Evolutionary conservation across 2,329 filamentous ascomycete genomes (phyloP), one percentile per base, ranked within the genome.

Genomic region (Periconia sp.): DNA sequence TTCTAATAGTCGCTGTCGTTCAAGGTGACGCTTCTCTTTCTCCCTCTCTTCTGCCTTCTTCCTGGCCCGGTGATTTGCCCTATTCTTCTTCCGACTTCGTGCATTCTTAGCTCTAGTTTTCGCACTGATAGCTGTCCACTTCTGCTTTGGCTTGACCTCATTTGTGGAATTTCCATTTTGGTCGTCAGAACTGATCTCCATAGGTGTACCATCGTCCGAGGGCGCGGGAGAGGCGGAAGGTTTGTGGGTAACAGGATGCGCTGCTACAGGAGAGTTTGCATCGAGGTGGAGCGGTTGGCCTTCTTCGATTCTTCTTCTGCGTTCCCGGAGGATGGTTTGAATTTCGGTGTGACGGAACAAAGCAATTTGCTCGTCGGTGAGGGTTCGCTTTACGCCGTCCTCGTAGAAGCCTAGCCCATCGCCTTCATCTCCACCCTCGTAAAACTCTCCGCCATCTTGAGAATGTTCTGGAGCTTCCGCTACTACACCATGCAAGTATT

Each of bases 301-400:
- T 2, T 49, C 51, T 30, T 66, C 66, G 16, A 56, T 45, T 19
- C 35, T 52, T 9, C 54, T 46, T 21, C 56, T 55, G 11, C 63
- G 61, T 45, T 63, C 57, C 40, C 61, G 63, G 13, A 88, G 74
- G 26, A 95, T 74, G 10, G 82, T 72, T 61, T 94, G 85, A 16
- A 95, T 80, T 69, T 97, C 92, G 2, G 88, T 92, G 64, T 95
- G 89, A 48, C 92, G 81, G 66, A 96, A 96, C 48, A 96, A 92
- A 39, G 83, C 83, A 56, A 96, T 89, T 73, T 96, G 89, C 57
- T 91, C 88, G 61, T 96, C 89, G 8, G 92, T 96, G 58, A 97
- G 77, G 13, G 91, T 96, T 28, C 92, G 86, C 66, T 94, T 94
- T 48, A 85, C 83, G 3, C 92, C 92, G 62, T 97, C 92, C 1